Base-by-base conservation (phyloP, 2,329 filamentous ascomycete species). In the Clonostachys solani region DNA sequence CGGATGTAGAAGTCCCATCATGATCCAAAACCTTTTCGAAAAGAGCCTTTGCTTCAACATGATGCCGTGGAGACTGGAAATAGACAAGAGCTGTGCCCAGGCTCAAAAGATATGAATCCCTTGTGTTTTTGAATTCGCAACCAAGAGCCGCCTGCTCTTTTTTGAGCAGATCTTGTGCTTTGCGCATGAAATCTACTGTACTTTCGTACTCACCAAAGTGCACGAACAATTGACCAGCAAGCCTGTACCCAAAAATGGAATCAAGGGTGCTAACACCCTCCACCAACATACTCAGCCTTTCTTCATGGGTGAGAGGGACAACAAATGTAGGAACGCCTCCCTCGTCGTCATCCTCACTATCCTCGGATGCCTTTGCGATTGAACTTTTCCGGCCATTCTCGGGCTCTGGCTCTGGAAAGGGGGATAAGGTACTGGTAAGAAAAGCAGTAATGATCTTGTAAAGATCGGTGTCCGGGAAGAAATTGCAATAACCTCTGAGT, bases 61-160 rank as follows among this genome's bases (percentile, higher is more conserved):
- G 94, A 59, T 97, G 85, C 50, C 89, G 83, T 1, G 94, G 94
- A 1, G 90, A 86, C 61, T 97, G 92, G 55, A 95, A 89, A 56
- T 91, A 88, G 3, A 99, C 89, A 17, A 97, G 68, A 0, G 92
- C 84, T n/a, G 91, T 96, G 10, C 82, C 94, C 8, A 99, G 80
- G 40, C 82, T 86, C 40, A 89, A 78, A 49, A 83, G 88, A 47
- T 94, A 77, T 1, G 87, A 81, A 64, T 96, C 89, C 44, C 77
- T 74, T 6, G 83, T 86, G 56, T 92, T 83, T 42, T 75, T 71
- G 44, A 96, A 83, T 1, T 69, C 63, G 40, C 95, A 61, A 0
- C 90, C 89, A 7, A 83, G 88, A 59, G 82, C 84, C 38, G 70
- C 72, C 1, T 79, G 75, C 61, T 92, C 81, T 6, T 74, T 70